Conservation (phyloP, 352 stramenopile genomes). For the Globisporangium viniferum region DNA sequence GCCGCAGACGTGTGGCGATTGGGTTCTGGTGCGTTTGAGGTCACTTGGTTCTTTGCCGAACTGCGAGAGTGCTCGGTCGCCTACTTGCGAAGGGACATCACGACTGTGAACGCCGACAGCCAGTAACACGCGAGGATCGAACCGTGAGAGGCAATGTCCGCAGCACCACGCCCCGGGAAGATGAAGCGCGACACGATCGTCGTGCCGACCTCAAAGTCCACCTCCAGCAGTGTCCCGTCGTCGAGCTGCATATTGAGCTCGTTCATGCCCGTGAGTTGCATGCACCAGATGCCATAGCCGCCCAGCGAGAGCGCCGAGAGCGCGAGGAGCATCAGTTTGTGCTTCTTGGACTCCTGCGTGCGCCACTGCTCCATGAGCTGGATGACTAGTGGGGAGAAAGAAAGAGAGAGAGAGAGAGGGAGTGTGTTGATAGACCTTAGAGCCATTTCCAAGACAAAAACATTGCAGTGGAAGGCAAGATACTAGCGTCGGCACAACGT, state of each 20-base stretch:
- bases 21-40: no score
- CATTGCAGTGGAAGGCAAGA: no score
- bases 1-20: no score
- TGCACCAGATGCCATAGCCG: constrained; percentile 64
- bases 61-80: neutral
- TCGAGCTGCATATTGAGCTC: constrained; percentile 31
- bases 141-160: constrained; percentile 37
- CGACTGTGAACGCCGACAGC: constrained; percentile 29
- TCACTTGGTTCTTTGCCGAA: no score
- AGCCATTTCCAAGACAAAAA: no score
- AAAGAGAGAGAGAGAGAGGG: no score
- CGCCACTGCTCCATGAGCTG: constrained; percentile 75
- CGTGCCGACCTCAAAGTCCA: constrained; percentile 52
- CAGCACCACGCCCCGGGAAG: constrained; percentile 31
- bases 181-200: constrained; percentile 35
- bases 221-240: constrained; percentile 29
- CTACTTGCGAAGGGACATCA: constrained; percentile 13
- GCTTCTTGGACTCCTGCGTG: constrained; percentile 22
- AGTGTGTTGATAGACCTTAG: no score
- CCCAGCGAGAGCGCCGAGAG: constrained; percentile 39
- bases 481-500: constrained; percentile 5
- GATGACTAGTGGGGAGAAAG: constrained; percentile 30
- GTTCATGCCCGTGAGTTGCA: constrained; percentile 73
- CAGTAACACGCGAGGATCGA: constrained; percentile 55
- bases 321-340: constrained; percentile 38